phyloP scores from a whole-genome alignment of 345 rosid species.

The Raphanus sativus region DNA sequence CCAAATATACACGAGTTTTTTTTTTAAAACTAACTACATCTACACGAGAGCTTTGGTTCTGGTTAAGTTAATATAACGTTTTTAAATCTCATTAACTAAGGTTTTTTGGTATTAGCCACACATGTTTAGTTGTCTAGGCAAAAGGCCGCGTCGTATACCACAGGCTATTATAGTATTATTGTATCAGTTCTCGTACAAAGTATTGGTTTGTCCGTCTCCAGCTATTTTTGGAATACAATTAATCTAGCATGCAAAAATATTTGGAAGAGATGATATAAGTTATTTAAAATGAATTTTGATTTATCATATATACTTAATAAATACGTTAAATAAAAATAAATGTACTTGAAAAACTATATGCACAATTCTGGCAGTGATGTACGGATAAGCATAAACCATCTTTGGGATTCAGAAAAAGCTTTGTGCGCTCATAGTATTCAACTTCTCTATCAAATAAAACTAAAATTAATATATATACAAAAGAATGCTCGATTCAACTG shows the following conservation, averaged over 20 bases:
- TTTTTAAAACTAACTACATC: too few relatives aligned
- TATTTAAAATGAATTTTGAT: not conserved
- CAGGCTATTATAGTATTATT: not conserved
- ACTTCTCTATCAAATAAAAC: slow-evolving; percentile 7
- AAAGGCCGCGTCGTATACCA: not conserved
- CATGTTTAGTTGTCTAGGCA: not conserved
- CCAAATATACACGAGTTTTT: not conserved
- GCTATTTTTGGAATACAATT: not conserved
- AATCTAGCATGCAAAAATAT: not conserved
- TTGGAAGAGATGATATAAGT: not conserved
- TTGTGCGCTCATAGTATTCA: slow-evolving; percentile 35
- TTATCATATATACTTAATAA: not conserved
- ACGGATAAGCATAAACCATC: slow-evolving; percentile 34
- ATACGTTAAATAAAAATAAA: not conserved
- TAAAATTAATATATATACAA: slow-evolving; percentile 9
- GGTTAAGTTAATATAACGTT: not conserved
- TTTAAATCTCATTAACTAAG: not conserved
- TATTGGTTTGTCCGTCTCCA: not conserved
- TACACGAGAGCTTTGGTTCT: not conserved
- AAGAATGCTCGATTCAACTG: slow-evolving; percentile 5
- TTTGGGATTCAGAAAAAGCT: slow-evolving; percentile 27
- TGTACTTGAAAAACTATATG: not conserved
- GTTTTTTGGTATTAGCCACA: not conserved
- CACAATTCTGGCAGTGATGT: slow-evolving; percentile 6
- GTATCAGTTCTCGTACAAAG: not conserved